Conservation (phyloP, 345 rosid genomes). For the Eucalyptus camaldulensis region DNA sequence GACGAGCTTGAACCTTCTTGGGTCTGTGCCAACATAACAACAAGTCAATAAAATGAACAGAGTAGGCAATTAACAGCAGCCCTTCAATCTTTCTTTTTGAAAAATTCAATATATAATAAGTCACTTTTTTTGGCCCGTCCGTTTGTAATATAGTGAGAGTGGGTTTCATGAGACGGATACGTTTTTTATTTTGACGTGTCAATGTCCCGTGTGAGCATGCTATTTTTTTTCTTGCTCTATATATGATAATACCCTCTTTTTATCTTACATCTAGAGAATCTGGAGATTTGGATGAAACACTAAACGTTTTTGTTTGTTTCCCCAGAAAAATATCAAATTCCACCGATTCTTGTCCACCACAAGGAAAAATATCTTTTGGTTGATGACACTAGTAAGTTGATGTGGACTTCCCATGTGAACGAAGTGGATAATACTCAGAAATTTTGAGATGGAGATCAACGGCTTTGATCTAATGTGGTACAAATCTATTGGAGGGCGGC, state of each 20-base stretch:
- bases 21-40: conserved; percentile 8
- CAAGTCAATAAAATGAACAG: neutral
- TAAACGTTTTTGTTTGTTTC: neutral
- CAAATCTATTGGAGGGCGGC: neutral
- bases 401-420: neutral
- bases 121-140: neutral
- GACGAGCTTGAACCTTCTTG: conserved; percentile 30
- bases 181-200: no score
- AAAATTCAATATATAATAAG: neutral
- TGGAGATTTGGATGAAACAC: no score
- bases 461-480: neutral
- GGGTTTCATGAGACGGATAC: no score
- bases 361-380: neutral
- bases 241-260: no score
- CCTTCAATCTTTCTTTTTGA: neutral
- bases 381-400: neutral
- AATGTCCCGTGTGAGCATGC: fast-evolving
- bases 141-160: no score
- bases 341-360: neutral
- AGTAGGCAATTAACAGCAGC: neutral
- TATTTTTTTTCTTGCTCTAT: no score
- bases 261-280: no score
- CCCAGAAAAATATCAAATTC: neutral
- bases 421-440: neutral
- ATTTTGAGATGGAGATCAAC: neutral